Conservation (phyloP, 345 rosid genomes). For the Abelmoschus esculentus region DNA sequence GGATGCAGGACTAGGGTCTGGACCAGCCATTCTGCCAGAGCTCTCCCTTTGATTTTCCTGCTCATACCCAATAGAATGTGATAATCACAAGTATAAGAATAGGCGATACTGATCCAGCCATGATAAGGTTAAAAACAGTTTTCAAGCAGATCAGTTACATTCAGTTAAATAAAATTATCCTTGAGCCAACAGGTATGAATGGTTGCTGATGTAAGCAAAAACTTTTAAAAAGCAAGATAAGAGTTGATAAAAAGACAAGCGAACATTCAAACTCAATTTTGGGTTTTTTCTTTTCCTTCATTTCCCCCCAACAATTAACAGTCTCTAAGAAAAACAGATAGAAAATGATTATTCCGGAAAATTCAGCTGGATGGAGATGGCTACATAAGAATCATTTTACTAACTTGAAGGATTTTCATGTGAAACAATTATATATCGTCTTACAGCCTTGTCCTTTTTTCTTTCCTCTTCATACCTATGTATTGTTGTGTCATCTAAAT, state of each 20-base stretch:
- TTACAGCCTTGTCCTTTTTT: background rate
- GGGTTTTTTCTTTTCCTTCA: background rate
- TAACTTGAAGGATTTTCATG: background rate
- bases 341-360: too few relatives aligned
- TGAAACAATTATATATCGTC: background rate
- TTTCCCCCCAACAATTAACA: too few relatives aligned
- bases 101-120: background rate
- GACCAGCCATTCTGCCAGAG: slow-evolving; percentile 70
- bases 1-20: slow-evolving; percentile 73
- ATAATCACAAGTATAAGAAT: background rate
- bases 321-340: too few relatives aligned
- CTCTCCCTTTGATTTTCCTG: slow-evolving; percentile 59
- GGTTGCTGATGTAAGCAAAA: background rate
- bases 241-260: background rate
- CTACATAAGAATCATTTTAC: background rate
- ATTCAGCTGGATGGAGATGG: too few relatives aligned
- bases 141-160: background rate
- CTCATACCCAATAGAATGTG: slow-evolving; percentile 9
- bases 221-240: background rate
- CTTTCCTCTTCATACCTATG: background rate
- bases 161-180: background rate
- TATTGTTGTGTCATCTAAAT: background rate
- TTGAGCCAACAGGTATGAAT: background rate
- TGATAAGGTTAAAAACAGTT: background rate
- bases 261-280: background rate